A percentile compares a stretch with the other conserved stretches of the same genome.
Evolutionary conservation across 2,329 filamentous ascomycete species (phyloP).

Genomic region (Zasmidium angulare): DNA sequence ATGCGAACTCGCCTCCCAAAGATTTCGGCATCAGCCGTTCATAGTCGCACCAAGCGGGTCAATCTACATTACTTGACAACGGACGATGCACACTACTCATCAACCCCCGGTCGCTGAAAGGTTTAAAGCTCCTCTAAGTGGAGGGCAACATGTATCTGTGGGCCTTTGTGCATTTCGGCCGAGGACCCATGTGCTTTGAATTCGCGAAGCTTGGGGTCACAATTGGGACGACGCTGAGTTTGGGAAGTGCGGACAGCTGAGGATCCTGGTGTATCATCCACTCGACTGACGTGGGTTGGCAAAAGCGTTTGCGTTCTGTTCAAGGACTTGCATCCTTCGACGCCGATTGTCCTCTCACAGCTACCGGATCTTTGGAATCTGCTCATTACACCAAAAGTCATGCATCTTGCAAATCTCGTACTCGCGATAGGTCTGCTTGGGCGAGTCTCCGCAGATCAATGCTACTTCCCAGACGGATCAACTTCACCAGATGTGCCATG

Average conservation of each 20-base stretch:
- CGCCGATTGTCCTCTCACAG: neutral
- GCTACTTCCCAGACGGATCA: slow-evolving; percentile 20
- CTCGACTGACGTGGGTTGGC: neutral
- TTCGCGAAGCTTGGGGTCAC: no score
- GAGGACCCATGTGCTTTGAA: neutral
- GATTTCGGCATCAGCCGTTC: neutral
- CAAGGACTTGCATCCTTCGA: neutral
- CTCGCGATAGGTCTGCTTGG: neutral
- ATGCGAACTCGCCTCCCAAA: neutral
- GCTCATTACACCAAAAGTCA: neutral
- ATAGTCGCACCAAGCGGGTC: neutral
- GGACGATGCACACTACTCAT: neutral
- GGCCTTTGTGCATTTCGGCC: neutral
- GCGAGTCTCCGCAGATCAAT: slow-evolving; percentile 8
- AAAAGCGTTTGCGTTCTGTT: neutral
- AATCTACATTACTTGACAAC: neutral
- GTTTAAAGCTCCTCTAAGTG: neutral
- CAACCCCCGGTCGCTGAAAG: neutral
- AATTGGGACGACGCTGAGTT: no score
- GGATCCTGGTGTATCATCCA: no score
- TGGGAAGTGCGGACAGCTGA: neutral
- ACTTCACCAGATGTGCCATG: slow-evolving; percentile 15
- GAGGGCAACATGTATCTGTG: neutral
- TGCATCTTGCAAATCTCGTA: neutral
- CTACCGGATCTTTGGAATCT: neutral